Percentiles rank a stretch among this genome's conserved stretches.
phyloP scores from a whole-genome alignment of 768 basidiomycete species.

The Porphyrellus cyaneotinctus region DNA sequence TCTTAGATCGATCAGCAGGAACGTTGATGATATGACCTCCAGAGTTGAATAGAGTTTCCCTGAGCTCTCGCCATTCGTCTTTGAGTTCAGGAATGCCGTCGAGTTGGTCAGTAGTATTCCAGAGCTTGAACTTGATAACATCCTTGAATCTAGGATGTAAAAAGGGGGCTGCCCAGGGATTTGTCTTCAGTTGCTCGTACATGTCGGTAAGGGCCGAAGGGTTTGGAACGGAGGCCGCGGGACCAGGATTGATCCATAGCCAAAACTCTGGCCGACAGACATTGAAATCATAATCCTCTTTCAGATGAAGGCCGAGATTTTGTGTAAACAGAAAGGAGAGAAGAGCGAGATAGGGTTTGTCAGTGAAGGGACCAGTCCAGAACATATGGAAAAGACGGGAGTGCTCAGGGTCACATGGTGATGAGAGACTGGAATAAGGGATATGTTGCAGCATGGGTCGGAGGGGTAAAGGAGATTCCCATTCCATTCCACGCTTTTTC shows the following conservation, averaged over 20 bases:
- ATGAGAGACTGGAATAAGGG: slow-evolving; percentile 52
- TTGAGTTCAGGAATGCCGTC: slow-evolving; percentile 88
- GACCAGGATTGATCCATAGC: slow-evolving; percentile 99
- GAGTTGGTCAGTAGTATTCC: slow-evolving; percentile 97
- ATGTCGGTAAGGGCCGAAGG: slow-evolving; percentile 77
- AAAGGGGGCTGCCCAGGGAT: slow-evolving; percentile 95
- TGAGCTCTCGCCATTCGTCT: slow-evolving; percentile 81
- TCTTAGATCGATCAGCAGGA: slow-evolving; percentile 41
- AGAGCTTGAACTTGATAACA: slow-evolving; percentile 90
- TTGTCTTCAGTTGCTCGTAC: slow-evolving; percentile 74
- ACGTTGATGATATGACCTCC: slow-evolving; percentile 73
- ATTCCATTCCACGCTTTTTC: slow-evolving; percentile 57
- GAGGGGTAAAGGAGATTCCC: slow-evolving; percentile 51
- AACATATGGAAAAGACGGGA: slow-evolving; percentile 97
- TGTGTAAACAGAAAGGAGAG: slow-evolving; percentile 96
- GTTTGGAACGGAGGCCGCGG: slow-evolving; percentile 85
- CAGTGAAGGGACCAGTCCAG: slow-evolving; percentile 98
- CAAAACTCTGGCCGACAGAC: slow-evolving; percentile 90
- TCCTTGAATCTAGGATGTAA: slow-evolving; percentile 89
- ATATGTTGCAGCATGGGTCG: slow-evolving; percentile 49
- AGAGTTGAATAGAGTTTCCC: slow-evolving; percentile 80
- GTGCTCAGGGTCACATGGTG: slow-evolving; percentile 78
- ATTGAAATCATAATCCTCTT: slow-evolving; percentile 37
- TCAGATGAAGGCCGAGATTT: slow-evolving; percentile 78
- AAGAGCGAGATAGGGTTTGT: slow-evolving; percentile 95